Percentiles rank a stretch among this genome's conserved stretches.
Evolutionary conservation across 2,329 filamentous ascomycete genomes (phyloP).

Genomic region (Colletotrichum spaethianum): DNA sequence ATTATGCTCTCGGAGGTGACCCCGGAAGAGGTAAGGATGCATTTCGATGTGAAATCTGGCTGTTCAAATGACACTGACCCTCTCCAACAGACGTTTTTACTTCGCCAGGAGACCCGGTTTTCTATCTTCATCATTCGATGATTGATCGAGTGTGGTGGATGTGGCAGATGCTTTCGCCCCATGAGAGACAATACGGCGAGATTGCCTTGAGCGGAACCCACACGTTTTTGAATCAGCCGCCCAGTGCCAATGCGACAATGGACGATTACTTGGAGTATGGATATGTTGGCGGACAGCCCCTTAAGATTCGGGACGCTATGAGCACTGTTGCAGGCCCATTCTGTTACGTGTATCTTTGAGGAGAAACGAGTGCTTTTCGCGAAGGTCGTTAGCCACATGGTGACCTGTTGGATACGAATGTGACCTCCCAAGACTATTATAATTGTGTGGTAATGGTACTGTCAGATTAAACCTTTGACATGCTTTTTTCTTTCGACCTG

Average conservation of each 20-base stretch:
- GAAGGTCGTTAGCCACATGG: not conserved
- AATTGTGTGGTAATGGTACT: too few relatives aligned
- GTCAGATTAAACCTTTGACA: too few relatives aligned
- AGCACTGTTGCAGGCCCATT: conserved; percentile 48
- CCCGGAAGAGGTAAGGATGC: conserved; percentile 45
- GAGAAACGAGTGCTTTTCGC: not conserved
- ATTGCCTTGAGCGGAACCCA: conserved; percentile 44
- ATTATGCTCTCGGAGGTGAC: conserved; percentile 50
- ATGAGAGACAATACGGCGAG: conserved; percentile 44
- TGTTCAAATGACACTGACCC: not conserved
- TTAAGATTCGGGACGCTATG: conserved; percentile 46
- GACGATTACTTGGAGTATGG: conserved; percentile 41
- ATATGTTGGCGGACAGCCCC: conserved; percentile 34
- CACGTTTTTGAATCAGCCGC: conserved; percentile 26
- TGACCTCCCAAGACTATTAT: too few relatives aligned
- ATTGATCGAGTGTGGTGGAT: conserved; percentile 45
- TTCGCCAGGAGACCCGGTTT: conserved; percentile 55
- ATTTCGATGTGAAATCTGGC: too few relatives aligned
- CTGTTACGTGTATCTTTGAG: conserved; percentile 47
- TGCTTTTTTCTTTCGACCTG: too few relatives aligned
- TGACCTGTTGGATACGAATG: not conserved
- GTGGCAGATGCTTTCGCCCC: conserved; percentile 44
- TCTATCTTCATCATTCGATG: conserved; percentile 52
- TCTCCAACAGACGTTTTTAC: conserved; percentile 53
- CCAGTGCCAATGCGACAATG: conserved; percentile 33